Conservation (phyloP, 495 filamentous ascomycete species). For the Tuber indicum region DNA sequence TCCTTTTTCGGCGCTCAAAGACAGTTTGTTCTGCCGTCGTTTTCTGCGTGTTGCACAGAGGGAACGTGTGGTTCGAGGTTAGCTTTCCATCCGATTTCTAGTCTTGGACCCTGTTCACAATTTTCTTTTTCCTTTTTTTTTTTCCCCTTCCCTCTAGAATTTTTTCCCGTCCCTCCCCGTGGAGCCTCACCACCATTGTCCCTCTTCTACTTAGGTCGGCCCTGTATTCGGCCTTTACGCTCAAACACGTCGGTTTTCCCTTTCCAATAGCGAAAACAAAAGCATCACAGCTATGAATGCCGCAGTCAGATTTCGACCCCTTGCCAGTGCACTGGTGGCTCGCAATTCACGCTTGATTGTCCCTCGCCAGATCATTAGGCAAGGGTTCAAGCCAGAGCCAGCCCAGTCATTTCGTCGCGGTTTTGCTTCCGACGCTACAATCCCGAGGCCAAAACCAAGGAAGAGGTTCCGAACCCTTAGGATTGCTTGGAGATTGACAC, state of each 20-base stretch:
- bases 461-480: constrained; percentile 48
- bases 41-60: background rate
- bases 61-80: background rate
- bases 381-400: constrained; percentile 17
- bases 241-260: background rate
- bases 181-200: background rate
- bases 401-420: constrained; percentile 43
- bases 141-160: background rate
- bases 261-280: background rate
- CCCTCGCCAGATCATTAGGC: constrained; percentile 27
- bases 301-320: background rate
- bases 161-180: background rate
- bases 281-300: background rate
- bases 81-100: background rate
- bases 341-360: constrained; percentile 30
- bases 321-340: constrained; percentile 10
- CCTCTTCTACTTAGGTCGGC: background rate
- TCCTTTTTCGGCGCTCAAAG: background rate
- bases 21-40: background rate
- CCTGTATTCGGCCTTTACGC: background rate
- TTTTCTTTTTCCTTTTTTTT: background rate
- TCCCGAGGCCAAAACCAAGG: constrained; percentile 35
- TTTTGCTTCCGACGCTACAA: constrained; percentile 44
- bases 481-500: constrained; percentile 72
- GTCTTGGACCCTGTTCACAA: background rate